A percentile compares a stretch with the other conserved stretches of the same genome.
Evolutionary conservation across 1,284 basidiomycete species (phyloP).

Genomic region (Wolfiporia cocos): DNA sequence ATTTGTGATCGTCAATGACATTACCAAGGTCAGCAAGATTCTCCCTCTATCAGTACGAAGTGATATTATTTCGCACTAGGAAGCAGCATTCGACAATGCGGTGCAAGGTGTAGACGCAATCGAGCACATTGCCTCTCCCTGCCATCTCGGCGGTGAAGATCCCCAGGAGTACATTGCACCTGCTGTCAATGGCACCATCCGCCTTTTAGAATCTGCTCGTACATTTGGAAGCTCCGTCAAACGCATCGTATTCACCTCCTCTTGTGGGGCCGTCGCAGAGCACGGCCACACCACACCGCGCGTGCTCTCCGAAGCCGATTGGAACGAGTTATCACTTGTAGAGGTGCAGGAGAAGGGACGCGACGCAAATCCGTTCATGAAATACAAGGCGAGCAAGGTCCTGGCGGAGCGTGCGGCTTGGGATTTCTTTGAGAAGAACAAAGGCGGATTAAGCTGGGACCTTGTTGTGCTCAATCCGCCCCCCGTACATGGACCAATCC

Average conservation of each 20-base stretch:
- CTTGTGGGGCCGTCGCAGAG: slow-evolving; percentile 42
- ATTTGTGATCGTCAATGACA: slow-evolving; percentile 48
- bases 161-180: slow-evolving; percentile 28
- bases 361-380: slow-evolving; percentile 33
- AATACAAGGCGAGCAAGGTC: slow-evolving; percentile 61
- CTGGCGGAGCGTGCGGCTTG: slow-evolving; percentile 57
- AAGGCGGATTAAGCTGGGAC: slow-evolving; percentile 41
- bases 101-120: slow-evolving; percentile 37
- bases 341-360: slow-evolving; percentile 49
- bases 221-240: slow-evolving; percentile 9
- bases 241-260: slow-evolving; percentile 55
- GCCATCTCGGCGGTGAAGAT: slow-evolving; percentile 27
- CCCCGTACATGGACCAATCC: slow-evolving; percentile 37
- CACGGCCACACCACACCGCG: slow-evolving; percentile 3
- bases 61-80: slow-evolving; percentile 9
- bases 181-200: slow-evolving; percentile 19
- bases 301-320: slow-evolving; percentile 43
- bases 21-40: slow-evolving; percentile 35
- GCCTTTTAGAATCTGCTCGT: slow-evolving; percentile 17
- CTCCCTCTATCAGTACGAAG: too few species aligned
- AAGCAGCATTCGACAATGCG: slow-evolving; percentile 34
- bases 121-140: slow-evolving; percentile 41
- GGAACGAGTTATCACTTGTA: slow-evolving; percentile 57
- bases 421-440: slow-evolving; percentile 49
- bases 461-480: slow-evolving; percentile 49